Evolutionary conservation across 148 eudicot genomes (phyloP).

Genomic region (Bassia scoparia): DNA sequence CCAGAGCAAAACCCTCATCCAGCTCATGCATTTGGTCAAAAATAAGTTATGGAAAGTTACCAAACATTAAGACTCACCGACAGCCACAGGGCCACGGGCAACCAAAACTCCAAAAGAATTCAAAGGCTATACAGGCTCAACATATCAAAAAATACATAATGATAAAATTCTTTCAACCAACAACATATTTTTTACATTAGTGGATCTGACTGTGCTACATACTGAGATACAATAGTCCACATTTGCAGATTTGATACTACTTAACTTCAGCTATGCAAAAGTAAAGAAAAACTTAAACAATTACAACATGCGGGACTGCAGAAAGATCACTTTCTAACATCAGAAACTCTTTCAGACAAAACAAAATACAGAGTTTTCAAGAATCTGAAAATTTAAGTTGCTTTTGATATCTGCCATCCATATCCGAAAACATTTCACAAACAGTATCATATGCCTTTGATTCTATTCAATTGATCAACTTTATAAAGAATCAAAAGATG

Average conservation of each 20-base stretch:
- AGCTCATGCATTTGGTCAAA: neutral
- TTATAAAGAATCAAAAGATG: neutral
- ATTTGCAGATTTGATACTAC: constrained; percentile 3
- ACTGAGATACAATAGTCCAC: neutral
- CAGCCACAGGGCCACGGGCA: too few relatives aligned
- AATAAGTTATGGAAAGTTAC: neutral
- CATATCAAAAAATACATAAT: too few relatives aligned
- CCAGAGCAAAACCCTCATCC: neutral
- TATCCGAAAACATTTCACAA: neutral
- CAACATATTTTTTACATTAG: neutral
- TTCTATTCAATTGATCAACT: neutral
- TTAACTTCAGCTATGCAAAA: neutral
- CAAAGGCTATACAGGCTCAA: neutral
- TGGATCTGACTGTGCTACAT: neutral
- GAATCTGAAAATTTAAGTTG: neutral
- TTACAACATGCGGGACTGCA: neutral
- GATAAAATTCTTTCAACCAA: neutral
- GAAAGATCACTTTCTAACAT: neutral
- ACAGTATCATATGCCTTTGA: neutral
- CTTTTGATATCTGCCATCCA: neutral
- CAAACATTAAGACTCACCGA: neutral
- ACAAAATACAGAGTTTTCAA: neutral
- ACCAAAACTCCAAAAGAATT: neutral
- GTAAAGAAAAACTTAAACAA: neutral
- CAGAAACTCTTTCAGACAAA: neutral